Evolutionary conservation across 495 filamentous ascomycete species (phyloP).

Genomic region (Xylaria telfairii): DNA sequence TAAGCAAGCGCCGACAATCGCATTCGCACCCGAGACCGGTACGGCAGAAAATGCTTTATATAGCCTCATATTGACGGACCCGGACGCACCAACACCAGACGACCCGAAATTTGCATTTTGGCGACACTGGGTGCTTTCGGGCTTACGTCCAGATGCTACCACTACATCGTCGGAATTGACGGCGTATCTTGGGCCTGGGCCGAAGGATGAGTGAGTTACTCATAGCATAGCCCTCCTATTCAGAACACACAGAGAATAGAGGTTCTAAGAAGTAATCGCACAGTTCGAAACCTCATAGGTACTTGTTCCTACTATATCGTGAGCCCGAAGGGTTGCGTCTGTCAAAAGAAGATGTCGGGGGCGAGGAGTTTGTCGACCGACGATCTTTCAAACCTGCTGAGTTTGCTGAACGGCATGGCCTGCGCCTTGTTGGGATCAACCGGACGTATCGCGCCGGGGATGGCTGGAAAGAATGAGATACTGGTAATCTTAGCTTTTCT

Average conservation of each 20-base stretch:
- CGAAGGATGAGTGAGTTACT: constrained; percentile 36
- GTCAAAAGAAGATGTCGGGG: constrained; percentile 34
- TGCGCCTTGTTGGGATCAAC: constrained; percentile 34
- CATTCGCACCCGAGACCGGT: constrained; percentile 24
- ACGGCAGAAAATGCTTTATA: constrained; percentile 25
- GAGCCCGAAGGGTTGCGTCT: constrained; percentile 27
- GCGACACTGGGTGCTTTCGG: constrained; percentile 36
- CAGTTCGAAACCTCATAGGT: constrained; percentile 40
- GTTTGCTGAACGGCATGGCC: constrained; percentile 34
- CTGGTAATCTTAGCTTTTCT: background rate
- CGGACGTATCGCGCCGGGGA: constrained; percentile 40
- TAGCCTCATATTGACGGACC: constrained; percentile 33
- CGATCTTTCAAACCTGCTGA: constrained; percentile 32
- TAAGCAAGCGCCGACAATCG: constrained; percentile 28
- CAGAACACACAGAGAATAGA: background rate
- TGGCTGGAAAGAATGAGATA: constrained; percentile 33
- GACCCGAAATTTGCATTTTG: constrained; percentile 42
- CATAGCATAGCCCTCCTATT: background rate
- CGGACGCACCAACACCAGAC: constrained; percentile 40
- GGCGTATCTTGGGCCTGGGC: constrained; percentile 37
- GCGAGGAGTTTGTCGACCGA: constrained; percentile 38
- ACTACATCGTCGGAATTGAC: constrained; percentile 27
- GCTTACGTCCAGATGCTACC: constrained; percentile 24
- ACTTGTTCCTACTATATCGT: constrained; percentile 38
- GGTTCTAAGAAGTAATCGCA: background rate